Conservation (phyloP, 306 rosid species). For the Rubus idaeus region DNA sequence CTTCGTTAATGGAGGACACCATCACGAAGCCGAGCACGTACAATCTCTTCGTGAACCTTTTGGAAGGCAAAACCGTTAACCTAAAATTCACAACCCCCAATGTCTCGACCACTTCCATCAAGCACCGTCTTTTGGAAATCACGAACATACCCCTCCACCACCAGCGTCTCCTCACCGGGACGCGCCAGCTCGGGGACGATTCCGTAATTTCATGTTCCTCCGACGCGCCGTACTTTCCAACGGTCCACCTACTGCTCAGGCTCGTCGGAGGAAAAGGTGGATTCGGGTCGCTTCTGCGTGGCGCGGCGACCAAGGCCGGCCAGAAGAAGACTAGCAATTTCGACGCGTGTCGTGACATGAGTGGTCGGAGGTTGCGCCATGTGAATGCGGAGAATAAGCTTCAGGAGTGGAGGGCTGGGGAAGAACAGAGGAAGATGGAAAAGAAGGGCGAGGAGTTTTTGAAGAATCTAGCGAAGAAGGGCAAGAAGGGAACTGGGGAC, state of each 20-base stretch:
- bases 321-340: constrained; percentile 96
- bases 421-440: constrained; percentile 72
- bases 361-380: constrained; percentile 90
- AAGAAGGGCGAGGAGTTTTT: constrained; percentile 76
- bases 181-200: constrained; percentile 46
- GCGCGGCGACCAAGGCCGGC: constrained; percentile 93
- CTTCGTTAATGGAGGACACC: constrained; percentile 40
- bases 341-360: constrained; percentile 97
- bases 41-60: constrained; percentile 75
- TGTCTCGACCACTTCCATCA: constrained; percentile 42
- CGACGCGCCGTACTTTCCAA: constrained; percentile 46
- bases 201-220: constrained; percentile 24
- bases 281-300: constrained; percentile 86
- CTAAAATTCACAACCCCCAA: constrained; percentile 56
- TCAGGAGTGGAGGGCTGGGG: constrained; percentile 87
- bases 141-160: constrained; percentile 66
- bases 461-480: constrained; percentile 74
- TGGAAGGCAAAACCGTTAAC: constrained; percentile 81
- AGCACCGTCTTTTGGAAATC: constrained; percentile 52
- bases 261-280: constrained; percentile 95
- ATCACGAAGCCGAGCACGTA: constrained; percentile 26
- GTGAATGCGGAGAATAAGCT: constrained; percentile 93
- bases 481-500: constrained; percentile 75
- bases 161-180: constrained; percentile 76
- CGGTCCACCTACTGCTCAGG: constrained; percentile 61